Evolutionary conservation across 2,329 filamentous ascomycete genomes (phyloP), one percentile per base, ranked within the genome.

Genomic region (Zasmidium cellare): DNA sequence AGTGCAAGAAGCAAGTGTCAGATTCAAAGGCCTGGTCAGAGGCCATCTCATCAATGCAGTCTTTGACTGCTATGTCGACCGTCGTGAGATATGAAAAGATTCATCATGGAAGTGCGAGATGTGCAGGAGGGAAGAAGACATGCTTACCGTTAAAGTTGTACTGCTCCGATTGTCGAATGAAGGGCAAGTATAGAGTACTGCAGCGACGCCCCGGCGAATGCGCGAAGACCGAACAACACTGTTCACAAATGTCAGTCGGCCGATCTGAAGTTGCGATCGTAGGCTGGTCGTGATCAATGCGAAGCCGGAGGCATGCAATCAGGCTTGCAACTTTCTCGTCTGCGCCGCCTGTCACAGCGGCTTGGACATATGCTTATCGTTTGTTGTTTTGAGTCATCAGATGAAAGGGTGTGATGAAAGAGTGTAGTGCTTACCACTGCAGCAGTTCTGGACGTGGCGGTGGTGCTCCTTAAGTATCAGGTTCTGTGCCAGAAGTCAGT

Each of bases 341-440:
- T 69, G 60, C 59, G 64, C 68, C 65, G 66, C 71, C 70, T 68
- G 66, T 70, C 66, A 71, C 67, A 67, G 68, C 65, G 67, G 68
- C 71, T 74, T 69, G 71, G 72, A 74, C 72, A 74, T 74, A 74
- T 74, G 72, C 72, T 74, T 74, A 71, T 74, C 72, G 65, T 71
- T 72, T 63, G 58, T 67, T 66, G 62, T 64, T 67, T 67, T 64
- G 68, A 65, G 69, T 72, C 71, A 72, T 72, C 71, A 66, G 55
- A 48, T 48, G 57, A 56, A 18, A 18, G 45, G 11, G 48, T 18
- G 28, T 55, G 47, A 25, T 38, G 25, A 45, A 56, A 46, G 35
- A 23, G 20, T 46, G 16, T 19, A 51, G 28, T 25, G 46, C 46
- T 55, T 56, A 56, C 55, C 6, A 28, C 11, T 11, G 5, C 25